Evolutionary conservation across 768 basidiomycete genomes (phyloP), one percentile per base, ranked within the genome.

Genomic region (Suillus subluteus): DNA sequence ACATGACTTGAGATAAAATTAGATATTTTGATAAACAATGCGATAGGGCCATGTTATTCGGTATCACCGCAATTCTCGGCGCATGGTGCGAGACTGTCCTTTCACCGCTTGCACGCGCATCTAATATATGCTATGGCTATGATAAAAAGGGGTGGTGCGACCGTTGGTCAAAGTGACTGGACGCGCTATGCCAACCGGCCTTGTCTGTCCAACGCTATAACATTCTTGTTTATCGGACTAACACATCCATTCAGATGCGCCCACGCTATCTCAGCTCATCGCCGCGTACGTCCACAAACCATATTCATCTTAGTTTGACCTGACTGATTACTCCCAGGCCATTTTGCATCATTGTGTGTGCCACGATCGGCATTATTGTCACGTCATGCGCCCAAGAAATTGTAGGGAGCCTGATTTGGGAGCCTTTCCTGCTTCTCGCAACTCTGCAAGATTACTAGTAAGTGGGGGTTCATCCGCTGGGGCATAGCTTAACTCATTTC

Each of bases 401-500:
- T 58, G 37, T 70, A 41, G 70, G 70, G 30, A 58, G 48, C 43
- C 37, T 71, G 54, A 69, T 69, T 58, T 71, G 70, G 70, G 58
- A 70, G 50, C 70, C 70, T 43, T 67, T 71, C 48, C 41, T 62
- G 46, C 66, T 71, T 46, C 70, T 71, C 48, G 70, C 66, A 38
- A 58, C 58, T 55, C 67, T 71, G n/a, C 70, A 71, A 41, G 69
- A 71, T 44, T 68, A 67, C 61, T 71, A 71, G 66, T 70, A 55
- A 62, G 62, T 56, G 15, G 9, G 6, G 15, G 23, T 1, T 52
- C 32, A 43, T 66, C 18, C 35, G 43, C 55, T n/a, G 21, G 21
- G 30, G 55, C 6, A 56, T 12, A 13, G 35, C 35, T 37, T 3
- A 56, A 56, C 6, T 37, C 12, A 7, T 56, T 37, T n/a, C 12